Evolutionary conservation across 2,329 filamentous ascomycete species (phyloP).

Genomic region (Neurospora sp.): DNA sequence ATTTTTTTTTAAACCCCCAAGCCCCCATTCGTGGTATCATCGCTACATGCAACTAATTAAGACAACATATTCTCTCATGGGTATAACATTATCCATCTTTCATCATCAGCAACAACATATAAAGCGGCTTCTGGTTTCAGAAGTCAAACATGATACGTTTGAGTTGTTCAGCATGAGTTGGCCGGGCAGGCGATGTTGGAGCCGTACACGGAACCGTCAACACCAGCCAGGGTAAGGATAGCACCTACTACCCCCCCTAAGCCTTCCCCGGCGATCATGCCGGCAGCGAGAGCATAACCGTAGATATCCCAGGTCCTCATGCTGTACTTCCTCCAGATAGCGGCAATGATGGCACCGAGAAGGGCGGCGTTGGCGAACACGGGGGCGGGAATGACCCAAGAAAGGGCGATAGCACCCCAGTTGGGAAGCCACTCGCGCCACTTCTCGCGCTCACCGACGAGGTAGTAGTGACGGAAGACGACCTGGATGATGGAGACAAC

Average conservation of each 20-base stretch:
- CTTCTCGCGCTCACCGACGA: constrained; percentile 42
- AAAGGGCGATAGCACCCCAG: constrained; percentile 51
- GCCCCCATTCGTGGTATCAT: not conserved
- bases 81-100: constrained; percentile 1
- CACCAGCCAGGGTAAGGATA: constrained; percentile 16
- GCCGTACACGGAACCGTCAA: constrained; percentile 15
- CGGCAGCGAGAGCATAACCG: constrained; percentile 43
- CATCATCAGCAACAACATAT: not conserved
- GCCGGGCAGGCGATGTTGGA: constrained; percentile 16
- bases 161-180: constrained; percentile 13
- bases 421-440: constrained; percentile 48
- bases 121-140: not conserved
- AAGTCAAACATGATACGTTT: not conserved
- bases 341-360: constrained; percentile 42
- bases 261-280: constrained; percentile 52
- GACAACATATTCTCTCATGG: not conserved
- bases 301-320: constrained; percentile 45
- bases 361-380: constrained; percentile 49
- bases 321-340: constrained; percentile 44
- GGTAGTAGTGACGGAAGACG: constrained; percentile 43
- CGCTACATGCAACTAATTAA: not conserved
- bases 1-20: not conserved
- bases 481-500: constrained; percentile 42
- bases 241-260: constrained; percentile 47
- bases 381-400: constrained; percentile 47